phyloP scores from a whole-genome alignment of 1,139 yeast species.

The Meyerozyma elateridarum region DNA sequence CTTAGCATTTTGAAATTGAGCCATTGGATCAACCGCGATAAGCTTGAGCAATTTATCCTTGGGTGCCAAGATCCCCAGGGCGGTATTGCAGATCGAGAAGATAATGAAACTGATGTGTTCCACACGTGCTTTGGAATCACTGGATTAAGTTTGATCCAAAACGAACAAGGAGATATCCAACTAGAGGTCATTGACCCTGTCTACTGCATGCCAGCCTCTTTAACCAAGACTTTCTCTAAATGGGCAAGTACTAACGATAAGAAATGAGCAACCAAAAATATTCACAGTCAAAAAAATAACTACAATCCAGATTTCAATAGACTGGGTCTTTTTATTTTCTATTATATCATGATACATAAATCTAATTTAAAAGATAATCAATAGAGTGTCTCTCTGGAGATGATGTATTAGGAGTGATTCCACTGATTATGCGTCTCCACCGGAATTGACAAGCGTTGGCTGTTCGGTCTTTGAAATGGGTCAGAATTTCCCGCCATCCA shows the following conservation, averaged over 20 bases:
- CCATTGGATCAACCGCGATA: constrained; percentile 69
- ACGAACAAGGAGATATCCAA: constrained; percentile 38
- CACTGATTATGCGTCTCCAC: constrained; percentile 61
- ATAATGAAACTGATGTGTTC: constrained; percentile 85
- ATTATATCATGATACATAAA: constrained; percentile 1
- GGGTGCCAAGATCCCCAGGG: constrained; percentile 80
- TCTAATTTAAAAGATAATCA: constrained; percentile 2
- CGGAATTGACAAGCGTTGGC: constrained; percentile 78
- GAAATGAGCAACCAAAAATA: too few relatives aligned
- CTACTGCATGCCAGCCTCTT: constrained; percentile 69
- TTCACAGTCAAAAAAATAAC: too few relatives aligned
- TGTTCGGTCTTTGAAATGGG: constrained; percentile 39
- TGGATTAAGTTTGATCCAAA: constrained; percentile 64
- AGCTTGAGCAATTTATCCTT: constrained; percentile 62
- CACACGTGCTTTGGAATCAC: constrained; percentile 90
- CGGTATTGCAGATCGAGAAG: constrained; percentile 90
- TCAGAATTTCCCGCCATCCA: constrained; percentile 44
- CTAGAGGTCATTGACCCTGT: constrained; percentile 71
- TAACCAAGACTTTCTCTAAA: constrained; percentile 43
- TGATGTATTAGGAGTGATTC: constrained; percentile 14
- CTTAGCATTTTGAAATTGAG: constrained; percentile 61
- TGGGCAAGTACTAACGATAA: too few relatives aligned
- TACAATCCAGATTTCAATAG: not conserved
- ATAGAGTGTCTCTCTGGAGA: constrained; percentile 1
- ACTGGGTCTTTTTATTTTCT: too few relatives aligned